Conservation (phyloP, 768 basidiomycete genomes). For the Boletus reticuloceps region DNA sequence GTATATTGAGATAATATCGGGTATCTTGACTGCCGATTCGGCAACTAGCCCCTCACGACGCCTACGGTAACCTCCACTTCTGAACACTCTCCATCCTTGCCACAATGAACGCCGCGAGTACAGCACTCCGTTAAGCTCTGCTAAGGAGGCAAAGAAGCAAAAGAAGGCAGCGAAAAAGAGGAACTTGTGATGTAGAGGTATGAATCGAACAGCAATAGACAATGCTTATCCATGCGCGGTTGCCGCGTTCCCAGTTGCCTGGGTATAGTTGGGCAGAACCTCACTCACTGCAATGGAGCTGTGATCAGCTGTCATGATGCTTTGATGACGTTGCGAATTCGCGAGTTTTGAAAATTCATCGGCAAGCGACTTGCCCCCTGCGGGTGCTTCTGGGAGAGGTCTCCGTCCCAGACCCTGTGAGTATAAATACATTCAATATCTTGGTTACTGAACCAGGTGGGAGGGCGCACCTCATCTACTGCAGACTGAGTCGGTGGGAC, state of each 20-base stretch:
- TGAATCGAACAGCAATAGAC: not conserved
- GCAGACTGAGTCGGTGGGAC: not conserved
- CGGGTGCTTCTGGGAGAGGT: slow-evolving; percentile 23
- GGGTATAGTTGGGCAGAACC: slow-evolving; percentile 22
- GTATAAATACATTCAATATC: not conserved
- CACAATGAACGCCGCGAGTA: slow-evolving; percentile 47
- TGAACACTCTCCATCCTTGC: slow-evolving; percentile 26
- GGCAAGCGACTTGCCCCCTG: not conserved
- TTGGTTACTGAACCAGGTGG: not conserved
- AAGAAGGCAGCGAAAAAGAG: too few relatives aligned
- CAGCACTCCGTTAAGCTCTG: slow-evolving; percentile 10
- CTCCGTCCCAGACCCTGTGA: slow-evolving; percentile 8
- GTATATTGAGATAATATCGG: too few relatives aligned
- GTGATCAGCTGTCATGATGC: not conserved
- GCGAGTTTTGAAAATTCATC: slow-evolving; percentile 17
- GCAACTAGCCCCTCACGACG: slow-evolving; percentile 43
- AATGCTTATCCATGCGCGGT: not conserved
- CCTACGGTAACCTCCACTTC: slow-evolving; percentile 74
- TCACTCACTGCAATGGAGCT: slow-evolving; percentile 17
- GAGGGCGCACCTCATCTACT: slow-evolving; percentile 19
- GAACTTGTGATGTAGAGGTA: too few relatives aligned
- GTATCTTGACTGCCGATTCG: too few relatives aligned
- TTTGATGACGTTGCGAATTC: slow-evolving; percentile 1
- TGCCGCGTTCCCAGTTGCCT: slow-evolving; percentile 6
- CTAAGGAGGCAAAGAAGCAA: too few relatives aligned